Base-by-base conservation (phyloP, 352 stramenopile species). In the Pythium scleroteichum region DNA sequence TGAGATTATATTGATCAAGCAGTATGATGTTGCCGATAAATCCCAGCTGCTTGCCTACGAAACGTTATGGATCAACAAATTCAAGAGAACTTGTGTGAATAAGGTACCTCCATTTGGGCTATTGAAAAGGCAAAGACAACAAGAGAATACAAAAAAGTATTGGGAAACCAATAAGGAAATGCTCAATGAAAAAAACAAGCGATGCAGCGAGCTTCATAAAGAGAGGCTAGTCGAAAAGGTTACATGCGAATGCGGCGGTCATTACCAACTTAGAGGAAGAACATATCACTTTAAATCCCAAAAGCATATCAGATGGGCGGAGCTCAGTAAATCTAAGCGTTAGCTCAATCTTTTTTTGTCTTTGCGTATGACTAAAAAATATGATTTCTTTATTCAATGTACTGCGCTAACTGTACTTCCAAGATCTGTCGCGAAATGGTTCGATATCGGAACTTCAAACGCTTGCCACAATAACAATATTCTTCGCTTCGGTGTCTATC, bases 1-100 rank as follows among this genome's bases (percentile, higher is more conserved):
- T 64, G 58, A 64, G 49, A 64, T 64, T 32, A 48, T 64, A 46
- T 58, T 64, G 57, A 64, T 64, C 47, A 64, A 64, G 50, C 57
- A 64, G 57, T 64, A 64, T 58, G 57, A 64, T 26, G 57, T 64
- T 58, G 49, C 27, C 50, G 57, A 64, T 58, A 53, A 39, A 64
- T 14, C 26, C 26, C 57, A 64, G 49, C 46, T 64, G 39, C 50
- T 41, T 51, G 57, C 57, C 17, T 64, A 58, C 48, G 57, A 64
- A 45, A 53, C 49, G 33, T 45, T 64, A 50, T 64, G 57, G 57
- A 64, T 64, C 44, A 64, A 64, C 50, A 64, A 64, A 64, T 64
- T 64, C 44, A 64, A 64, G 57, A 64, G 39, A 64, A 64, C 57
- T 57, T 66, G 52, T 53, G 58, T 56, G 33, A 66, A 66, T 66